These are phyloP conservation scores for Gypsophila paniculata DNA, from an alignment of 179 eudicot genomes.

Conservation along the genomic window DNA sequence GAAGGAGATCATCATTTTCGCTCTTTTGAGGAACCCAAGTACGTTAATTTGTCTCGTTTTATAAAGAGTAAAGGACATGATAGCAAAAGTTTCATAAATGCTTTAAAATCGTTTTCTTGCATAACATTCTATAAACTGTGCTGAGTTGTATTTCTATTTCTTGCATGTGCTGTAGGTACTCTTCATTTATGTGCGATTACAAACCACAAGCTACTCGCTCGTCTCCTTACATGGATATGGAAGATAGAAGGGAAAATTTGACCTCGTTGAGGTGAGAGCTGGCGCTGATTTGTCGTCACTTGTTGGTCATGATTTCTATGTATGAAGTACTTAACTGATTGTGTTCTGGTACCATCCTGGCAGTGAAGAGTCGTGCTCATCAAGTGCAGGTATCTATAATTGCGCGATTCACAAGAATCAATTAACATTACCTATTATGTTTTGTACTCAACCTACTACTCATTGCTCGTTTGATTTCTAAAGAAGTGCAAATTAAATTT, in stretches of 20 bases:
- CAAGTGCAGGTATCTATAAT: slow-evolving; percentile 53
- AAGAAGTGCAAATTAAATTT: not conserved
- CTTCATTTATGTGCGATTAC: slow-evolving; percentile 26
- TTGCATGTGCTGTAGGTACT: slow-evolving; percentile 35
- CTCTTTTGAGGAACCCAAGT: slow-evolving; percentile 43
- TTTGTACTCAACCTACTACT: not conserved
- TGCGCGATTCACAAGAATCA: slow-evolving; percentile 3
- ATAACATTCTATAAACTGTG: not conserved
- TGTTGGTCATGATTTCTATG: slow-evolving; percentile 18
- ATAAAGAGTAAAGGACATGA: not conserved
- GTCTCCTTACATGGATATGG: slow-evolving; percentile 31
- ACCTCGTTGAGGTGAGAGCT: slow-evolving; percentile 48
- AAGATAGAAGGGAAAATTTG: slow-evolving; percentile 45
- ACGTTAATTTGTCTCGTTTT: slow-evolving; percentile 19
- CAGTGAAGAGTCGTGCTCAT: slow-evolving; percentile 78
- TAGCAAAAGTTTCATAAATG: not conserved
- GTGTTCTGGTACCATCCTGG: slow-evolving; percentile 9
- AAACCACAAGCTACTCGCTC: slow-evolving; percentile 26
- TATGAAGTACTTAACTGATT: slow-evolving; percentile 15
- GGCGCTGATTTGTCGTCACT: slow-evolving; percentile 8
- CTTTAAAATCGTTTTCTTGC: not conserved
- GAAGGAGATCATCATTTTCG: slow-evolving; percentile 28
- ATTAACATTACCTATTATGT: slow-evolving; percentile 10
- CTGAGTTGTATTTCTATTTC: not conserved
- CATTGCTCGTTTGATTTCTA: not conserved